Evolutionary conservation across 495 filamentous ascomycete genomes (phyloP).

Genomic region (Xylaria longipes): DNA sequence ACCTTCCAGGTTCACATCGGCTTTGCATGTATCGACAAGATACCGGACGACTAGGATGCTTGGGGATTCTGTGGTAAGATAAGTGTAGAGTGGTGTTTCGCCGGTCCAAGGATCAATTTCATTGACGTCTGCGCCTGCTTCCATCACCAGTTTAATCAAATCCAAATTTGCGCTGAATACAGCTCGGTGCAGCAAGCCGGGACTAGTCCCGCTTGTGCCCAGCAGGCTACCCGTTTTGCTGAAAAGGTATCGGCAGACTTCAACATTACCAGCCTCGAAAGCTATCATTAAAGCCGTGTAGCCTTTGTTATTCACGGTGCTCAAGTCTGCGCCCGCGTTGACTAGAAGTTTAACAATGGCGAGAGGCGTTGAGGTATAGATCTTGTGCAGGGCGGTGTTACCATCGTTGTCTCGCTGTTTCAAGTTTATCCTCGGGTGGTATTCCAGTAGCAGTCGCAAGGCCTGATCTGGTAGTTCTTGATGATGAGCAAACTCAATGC

Average conservation of each 20-base stretch:
- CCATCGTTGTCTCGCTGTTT: background rate
- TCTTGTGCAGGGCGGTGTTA: conserved; percentile 5
- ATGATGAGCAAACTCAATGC: background rate
- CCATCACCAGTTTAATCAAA: background rate
- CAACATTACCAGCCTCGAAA: background rate
- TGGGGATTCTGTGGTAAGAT: background rate
- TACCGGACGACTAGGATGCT: background rate
- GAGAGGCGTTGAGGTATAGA: background rate
- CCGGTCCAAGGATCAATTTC: background rate
- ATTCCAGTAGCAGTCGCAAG: background rate
- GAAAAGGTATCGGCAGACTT: background rate
- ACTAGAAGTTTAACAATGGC: background rate
- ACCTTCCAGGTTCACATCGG: background rate
- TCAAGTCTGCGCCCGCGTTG: background rate
- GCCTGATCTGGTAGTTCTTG: background rate
- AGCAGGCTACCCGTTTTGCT: background rate
- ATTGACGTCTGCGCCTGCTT: conserved; percentile 2
- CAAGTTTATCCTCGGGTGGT: background rate
- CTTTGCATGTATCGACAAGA: background rate
- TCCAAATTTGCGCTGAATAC: background rate
- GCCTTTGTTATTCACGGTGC: background rate
- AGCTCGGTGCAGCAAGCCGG: background rate
- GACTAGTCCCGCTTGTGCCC: background rate
- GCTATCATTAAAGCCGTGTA: conserved; percentile 1
- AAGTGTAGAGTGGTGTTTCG: background rate